Evolutionary conservation across 352 stramenopile species (phyloP).

Genomic region (Phytopythium cucurbitacearum): DNA sequence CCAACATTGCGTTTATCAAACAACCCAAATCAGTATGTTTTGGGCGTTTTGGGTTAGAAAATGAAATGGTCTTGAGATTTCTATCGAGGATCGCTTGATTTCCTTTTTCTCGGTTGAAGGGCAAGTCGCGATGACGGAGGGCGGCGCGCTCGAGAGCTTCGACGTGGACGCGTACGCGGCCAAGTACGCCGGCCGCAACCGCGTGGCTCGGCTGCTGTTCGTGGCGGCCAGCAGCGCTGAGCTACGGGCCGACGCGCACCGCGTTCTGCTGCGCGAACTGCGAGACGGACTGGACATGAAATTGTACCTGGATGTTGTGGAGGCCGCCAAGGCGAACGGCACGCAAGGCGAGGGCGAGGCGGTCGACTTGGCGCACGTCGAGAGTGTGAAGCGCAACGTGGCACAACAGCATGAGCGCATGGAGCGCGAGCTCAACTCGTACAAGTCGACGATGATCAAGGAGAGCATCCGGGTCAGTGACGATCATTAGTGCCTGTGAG

Average conservation of each 20-base stretch:
- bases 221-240: slow-evolving; percentile 38
- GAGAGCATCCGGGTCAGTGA: slow-evolving; percentile 80
- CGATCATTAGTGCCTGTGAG: not conserved
- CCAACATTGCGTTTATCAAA: slow-evolving; percentile 6
- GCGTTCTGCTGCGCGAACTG: slow-evolving; percentile 55
- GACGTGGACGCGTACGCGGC: slow-evolving; percentile 78
- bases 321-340: slow-evolving; percentile 24
- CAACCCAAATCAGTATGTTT: not conserved
- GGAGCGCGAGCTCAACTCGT: slow-evolving; percentile 88
- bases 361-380: slow-evolving; percentile 45
- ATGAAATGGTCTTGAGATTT: too few relatives aligned
- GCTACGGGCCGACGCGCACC: slow-evolving; percentile 45
- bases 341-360: slow-evolving; percentile 24
- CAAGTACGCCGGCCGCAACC: slow-evolving; percentile 83
- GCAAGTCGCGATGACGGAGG: slow-evolving; percentile 3
- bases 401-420: slow-evolving; percentile 74
- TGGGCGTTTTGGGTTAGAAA: too few relatives aligned
- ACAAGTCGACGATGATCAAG: slow-evolving; percentile 91
- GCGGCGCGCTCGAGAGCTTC: slow-evolving; percentile 44
- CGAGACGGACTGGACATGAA: slow-evolving; percentile 65
- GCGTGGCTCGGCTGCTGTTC: slow-evolving; percentile 71
- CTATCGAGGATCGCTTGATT: not conserved
- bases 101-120: not conserved
- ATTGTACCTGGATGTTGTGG: slow-evolving; percentile 57
- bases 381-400: slow-evolving; percentile 59